Base-by-base conservation (phyloP, 2,329 filamentous ascomycete species). In the Tolypocladium album region DNA sequence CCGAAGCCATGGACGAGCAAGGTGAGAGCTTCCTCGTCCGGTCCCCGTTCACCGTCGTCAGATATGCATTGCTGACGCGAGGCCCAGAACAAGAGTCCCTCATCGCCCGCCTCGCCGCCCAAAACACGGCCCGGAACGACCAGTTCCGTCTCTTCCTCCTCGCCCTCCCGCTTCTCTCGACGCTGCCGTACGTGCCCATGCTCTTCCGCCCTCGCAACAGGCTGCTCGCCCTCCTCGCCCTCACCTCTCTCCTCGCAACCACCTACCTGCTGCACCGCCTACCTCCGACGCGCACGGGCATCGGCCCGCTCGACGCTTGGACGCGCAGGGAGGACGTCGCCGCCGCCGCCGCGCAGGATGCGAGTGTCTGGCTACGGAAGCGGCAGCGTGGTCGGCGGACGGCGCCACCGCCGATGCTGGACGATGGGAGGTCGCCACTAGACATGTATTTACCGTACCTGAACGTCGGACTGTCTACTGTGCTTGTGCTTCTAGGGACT, bases 1-100 rank as follows among this genome's bases (percentile, higher is more conserved):
- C 82, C 15, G 81, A 86, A 65, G 82, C 85, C 59, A 78, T 94
- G 62, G 90, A 94, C 70, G 89, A 92, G 74, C 82, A 92, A 80
- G 88, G 88, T 87, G 71, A 58, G 64, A 31, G 27, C 50, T 36
- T 24, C 50, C 45, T 36, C 63, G 62, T 64, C 75, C 43, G 15
- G 9, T 17, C 40, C 40, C 20, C 27, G 27, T 31, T 31, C 34
- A 36, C 34, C 9, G n/a, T 22, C 11, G 11, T 22, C 8, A 13
- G n/a, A 47, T 3, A 6, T 5, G 11, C 4, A 27, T 27, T 12
- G 13, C 13, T 50, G 7, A 50, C 47, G 5, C 24, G 13, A 20
- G 15, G 7, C 24, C 7, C 27, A 82, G 85, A 88, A 67, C 87
- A 90, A 76, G 86, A 89, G 67, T 69, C 74, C 56, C 76, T 89